These are phyloP conservation scores for Teratosphaeria viscida DNA, from an alignment of 2,329 filamentous ascomycete species.

Conservation along the genomic window DNA sequence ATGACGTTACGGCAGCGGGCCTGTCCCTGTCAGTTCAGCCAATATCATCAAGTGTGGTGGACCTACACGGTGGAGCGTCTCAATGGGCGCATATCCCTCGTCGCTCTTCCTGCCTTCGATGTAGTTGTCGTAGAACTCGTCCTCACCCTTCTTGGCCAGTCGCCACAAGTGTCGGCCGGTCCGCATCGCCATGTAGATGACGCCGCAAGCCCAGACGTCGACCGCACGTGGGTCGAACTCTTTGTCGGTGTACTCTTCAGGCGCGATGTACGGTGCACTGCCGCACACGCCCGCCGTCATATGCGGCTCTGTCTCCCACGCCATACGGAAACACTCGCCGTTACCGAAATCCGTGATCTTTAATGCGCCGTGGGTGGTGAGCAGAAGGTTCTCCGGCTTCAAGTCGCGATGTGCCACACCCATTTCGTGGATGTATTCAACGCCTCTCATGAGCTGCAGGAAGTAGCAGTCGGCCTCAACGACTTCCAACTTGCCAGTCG, in stretches of 20 bases:
- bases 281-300: conserved; percentile 97
- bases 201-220: conserved; percentile 94
- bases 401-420: conserved; percentile 93
- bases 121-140: conserved; percentile 94
- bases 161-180: conserved; percentile 94
- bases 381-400: conserved; percentile 89
- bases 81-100: conserved; percentile 91
- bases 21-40: conserved; percentile 37
- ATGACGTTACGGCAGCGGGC: conserved; percentile 97
- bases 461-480: conserved; percentile 95
- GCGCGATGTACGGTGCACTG: conserved; percentile 92
- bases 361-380: conserved; percentile 83
- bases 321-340: conserved; percentile 98
- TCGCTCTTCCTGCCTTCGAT: conserved; percentile 87
- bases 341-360: conserved; percentile 99
- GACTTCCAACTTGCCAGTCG: conserved; percentile 84
- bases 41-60: background rate
- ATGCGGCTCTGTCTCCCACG: conserved; percentile 95
- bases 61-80: conserved; percentile 86
- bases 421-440: conserved; percentile 99
- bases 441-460: conserved; percentile 97
- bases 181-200: conserved; percentile 99
- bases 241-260: conserved; percentile 88
- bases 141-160: conserved; percentile 91
- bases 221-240: conserved; percentile 98